Conservation (phyloP, 2,329 filamentous ascomycete genomes). For the Cladophialophora exuberans region DNA sequence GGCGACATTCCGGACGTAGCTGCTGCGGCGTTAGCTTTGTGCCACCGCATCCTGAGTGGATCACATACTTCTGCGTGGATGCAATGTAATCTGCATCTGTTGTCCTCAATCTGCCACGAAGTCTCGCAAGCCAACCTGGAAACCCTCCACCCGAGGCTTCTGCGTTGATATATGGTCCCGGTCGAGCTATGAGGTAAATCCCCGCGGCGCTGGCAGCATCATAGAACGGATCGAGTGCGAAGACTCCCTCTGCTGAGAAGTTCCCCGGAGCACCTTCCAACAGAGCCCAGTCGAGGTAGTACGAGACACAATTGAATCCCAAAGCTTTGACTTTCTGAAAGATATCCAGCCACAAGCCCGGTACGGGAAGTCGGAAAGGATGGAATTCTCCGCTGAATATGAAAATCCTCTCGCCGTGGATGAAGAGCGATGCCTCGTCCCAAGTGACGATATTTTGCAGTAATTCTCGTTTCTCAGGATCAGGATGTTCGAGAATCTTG, state of each 20-base stretch:
- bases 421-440: conserved; percentile 72
- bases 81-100: conserved; percentile 63
- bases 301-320: conserved; percentile 78
- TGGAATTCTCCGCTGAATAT: conserved; percentile 77
- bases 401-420: conserved; percentile 70
- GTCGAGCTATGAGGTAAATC: conserved; percentile 74
- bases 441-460: conserved; percentile 57
- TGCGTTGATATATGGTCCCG: conserved; percentile 78
- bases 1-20: conserved; percentile 51
- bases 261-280: conserved; percentile 72
- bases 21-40: background rate
- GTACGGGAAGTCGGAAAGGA: conserved; percentile 67
- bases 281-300: conserved; percentile 79
- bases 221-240: conserved; percentile 75
- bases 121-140: conserved; percentile 75
- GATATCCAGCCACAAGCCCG: conserved; percentile 68
- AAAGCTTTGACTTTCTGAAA: conserved; percentile 83
- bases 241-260: conserved; percentile 72
- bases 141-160: conserved; percentile 77
- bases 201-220: conserved; percentile 73
- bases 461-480: conserved; percentile 8
- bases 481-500: conserved; percentile 12
- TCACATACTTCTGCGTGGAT: conserved; percentile 67
- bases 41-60: conserved; percentile 36
- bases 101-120: conserved; percentile 68